Base-by-base conservation (phyloP, 345 rosid species). In the Citrus unshiu region DNA sequence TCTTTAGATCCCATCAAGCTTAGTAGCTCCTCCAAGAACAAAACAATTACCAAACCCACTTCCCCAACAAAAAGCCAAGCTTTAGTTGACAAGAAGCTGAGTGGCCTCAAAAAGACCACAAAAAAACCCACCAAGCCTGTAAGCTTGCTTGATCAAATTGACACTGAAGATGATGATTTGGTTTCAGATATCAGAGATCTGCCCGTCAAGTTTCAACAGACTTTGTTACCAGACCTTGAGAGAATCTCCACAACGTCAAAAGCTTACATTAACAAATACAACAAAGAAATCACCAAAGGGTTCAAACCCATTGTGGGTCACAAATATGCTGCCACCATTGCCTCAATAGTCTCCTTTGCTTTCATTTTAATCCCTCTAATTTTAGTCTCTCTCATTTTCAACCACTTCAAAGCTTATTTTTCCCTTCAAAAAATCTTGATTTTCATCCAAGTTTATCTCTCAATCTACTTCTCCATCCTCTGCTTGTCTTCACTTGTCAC, bases 391-490 rank as follows among this genome's bases (percentile, higher is more conserved):
- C 90, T 97, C 76, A 74, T 94, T 54, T 79, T 94, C 82, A 91
- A 88, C 82, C 85, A 85, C 39, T 86, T 97, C 90, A 93, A 93
- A 87, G 90, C 97, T 10, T 94, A 92, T 19, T 94, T 97, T 83
- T 97, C 98, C 1, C 87, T 97, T 65, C 99, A 97, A 61, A 93
- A 92, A 46, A 65, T 93, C 82, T 76, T 94, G 29, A 90, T 94
- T 75, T 97, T 91, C 83, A 84, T 93, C 88, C 98, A 97, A 83
- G 87, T 91, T 54, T 96, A 97, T 84, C 98, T 97, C 84, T 87
- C 96, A 2, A 94, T 97, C 79, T 97, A 97, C 89, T 94, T 93
- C 96, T 74, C 96, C 1, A 97, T 94, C 77, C 97, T 97, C 7
- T 87, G 93, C 56, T 35, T 92, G 49, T 90, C 98, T 7, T 85